phyloP scores from a whole-genome alignment of 257 asterid genomes.

The Gentiana dahurica region DNA sequence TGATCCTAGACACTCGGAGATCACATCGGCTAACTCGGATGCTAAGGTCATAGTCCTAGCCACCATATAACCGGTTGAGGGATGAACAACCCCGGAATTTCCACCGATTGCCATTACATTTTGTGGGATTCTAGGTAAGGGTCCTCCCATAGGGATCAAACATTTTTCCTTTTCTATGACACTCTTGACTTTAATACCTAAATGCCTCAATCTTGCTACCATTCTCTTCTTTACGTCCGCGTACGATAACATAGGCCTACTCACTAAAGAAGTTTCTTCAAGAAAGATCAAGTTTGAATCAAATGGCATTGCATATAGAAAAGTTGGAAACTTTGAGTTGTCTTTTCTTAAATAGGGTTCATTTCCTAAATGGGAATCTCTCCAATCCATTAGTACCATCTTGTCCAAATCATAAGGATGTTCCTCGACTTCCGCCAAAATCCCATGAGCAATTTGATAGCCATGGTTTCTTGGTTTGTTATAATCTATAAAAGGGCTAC shows the following conservation, averaged over 20 bases:
- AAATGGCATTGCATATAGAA: slow-evolving; percentile 85
- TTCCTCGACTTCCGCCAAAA: slow-evolving; percentile 66
- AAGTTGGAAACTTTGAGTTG: slow-evolving; percentile 54
- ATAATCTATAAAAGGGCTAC: slow-evolving; percentile 51
- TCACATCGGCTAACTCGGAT: slow-evolving; percentile 43
- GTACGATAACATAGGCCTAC: slow-evolving; percentile 60
- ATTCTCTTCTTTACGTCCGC: slow-evolving; percentile 66
- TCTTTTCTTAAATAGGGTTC: slow-evolving; percentile 52
- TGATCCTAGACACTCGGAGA: slow-evolving; percentile 77
- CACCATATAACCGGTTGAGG: slow-evolving; percentile 75
- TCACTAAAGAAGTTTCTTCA: slow-evolving; percentile 76
- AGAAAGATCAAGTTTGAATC: slow-evolving; percentile 61
- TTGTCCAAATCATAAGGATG: slow-evolving; percentile 88
- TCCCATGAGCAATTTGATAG: slow-evolving; percentile 84
- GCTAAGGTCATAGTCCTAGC: slow-evolving; percentile 57
- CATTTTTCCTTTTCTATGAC: slow-evolving; percentile 85
- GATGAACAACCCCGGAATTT: slow-evolving; percentile 77
- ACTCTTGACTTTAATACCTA: slow-evolving; percentile 52
- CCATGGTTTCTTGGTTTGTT: slow-evolving; percentile 67
- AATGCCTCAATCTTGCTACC: slow-evolving; percentile 83
- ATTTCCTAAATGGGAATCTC: slow-evolving; percentile 85
- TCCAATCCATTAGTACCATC: slow-evolving; percentile 96
- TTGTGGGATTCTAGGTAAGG: slow-evolving; percentile 76
- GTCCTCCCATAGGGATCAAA: slow-evolving; percentile 89
- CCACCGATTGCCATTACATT: slow-evolving; percentile 76